These are phyloP conservation scores for Xylaria venustula DNA, from an alignment of 495 filamentous ascomycete species.

Conservation along the genomic window DNA sequence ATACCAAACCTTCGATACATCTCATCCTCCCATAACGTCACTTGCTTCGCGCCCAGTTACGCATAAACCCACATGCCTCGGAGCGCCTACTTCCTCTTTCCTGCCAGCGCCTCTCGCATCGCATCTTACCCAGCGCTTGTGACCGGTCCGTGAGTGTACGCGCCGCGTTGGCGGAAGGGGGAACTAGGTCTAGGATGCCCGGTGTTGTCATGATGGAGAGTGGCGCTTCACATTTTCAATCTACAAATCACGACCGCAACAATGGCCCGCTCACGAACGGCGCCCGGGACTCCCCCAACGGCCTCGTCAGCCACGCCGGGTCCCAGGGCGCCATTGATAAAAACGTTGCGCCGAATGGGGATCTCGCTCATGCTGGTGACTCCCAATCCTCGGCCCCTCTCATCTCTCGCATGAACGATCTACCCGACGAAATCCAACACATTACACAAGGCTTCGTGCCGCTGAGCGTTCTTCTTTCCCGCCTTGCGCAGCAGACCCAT, in stretches of 20 bases:
- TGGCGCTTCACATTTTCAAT: slow-evolving; percentile 42
- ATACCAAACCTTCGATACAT: not conserved
- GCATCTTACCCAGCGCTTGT: not conserved
- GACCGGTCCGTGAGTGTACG: slow-evolving; percentile 10
- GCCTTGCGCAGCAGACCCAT: slow-evolving; percentile 79
- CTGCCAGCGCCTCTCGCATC: not conserved
- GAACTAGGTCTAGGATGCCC: slow-evolving; percentile 36
- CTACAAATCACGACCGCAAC: slow-evolving; percentile 52
- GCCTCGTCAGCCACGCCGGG: slow-evolving; percentile 10
- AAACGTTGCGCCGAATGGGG: slow-evolving; percentile 28
- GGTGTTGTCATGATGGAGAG: slow-evolving; percentile 53
- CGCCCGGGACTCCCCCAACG: slow-evolving; percentile 21
- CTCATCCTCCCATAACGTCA: not conserved
- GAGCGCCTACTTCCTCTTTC: slow-evolving; percentile 2
- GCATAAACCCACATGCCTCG: slow-evolving; percentile 11
- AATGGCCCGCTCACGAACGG: slow-evolving; percentile 43
- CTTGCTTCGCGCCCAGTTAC: slow-evolving; percentile 6
- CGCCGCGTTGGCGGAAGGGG: slow-evolving; percentile 36
- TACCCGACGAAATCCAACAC: slow-evolving; percentile 74
- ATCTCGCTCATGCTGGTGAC: slow-evolving; percentile 17
- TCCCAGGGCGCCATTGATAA: slow-evolving; percentile 10
- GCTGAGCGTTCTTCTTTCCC: slow-evolving; percentile 64
- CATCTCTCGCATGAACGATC: slow-evolving; percentile 43
- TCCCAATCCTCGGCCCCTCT: slow-evolving; percentile 15
- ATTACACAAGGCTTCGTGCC: slow-evolving; percentile 74